Evolutionary conservation across 352 stramenopile species (phyloP), one percentile per base, ranked within the genome.

Genomic region (Blastocystis sp.): DNA sequence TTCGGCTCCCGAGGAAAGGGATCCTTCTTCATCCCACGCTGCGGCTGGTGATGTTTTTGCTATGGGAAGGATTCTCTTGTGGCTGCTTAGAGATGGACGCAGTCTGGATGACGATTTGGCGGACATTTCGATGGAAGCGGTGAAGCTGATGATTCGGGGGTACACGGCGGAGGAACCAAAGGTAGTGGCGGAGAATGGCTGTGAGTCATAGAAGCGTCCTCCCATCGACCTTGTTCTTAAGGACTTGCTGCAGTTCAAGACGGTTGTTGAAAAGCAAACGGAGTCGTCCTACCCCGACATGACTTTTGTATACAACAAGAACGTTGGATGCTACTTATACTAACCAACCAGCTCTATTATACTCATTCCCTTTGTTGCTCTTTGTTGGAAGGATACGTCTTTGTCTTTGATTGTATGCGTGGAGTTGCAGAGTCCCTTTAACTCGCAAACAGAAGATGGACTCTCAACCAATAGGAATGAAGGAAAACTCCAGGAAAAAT

Each of bases 251-350:
- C 26, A n/a, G 21, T 76, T 16, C 19, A 76, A 55, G 39, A 21
- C n/a, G 31, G 6, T 33, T 0, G 65, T 39, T 9, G 31, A 29
- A 10, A 76, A 76, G 31, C 21, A 76, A 55, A 35, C 1, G 39
- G 21, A 26, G 31, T 50, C 12, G 3, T n/a, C 31, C 19, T 45
- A 76, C 31, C 16, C 39, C 6, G 45, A 33, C n/a, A 6, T 41
- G 65, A 76, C 19, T 3, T 29, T 76, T 6, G 21, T 76, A 26
- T 76, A 76, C 65, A 55, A 76, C 24, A 76, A 41, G 65, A 35
- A 76, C 19, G 31, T 37, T 76, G 65, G 65, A 0, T 76, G 65
- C 45, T 76, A 45, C 45, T 29, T 76, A 24, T 76, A 37, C 26
- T 76, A 2, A 41, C 45, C 9, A 6, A 55, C 16, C 45, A 16